A percentile compares a stretch with the other conserved stretches of the same genome.
These are phyloP conservation scores for Beta corolliflora DNA, from an alignment of 179 eudicot genomes.

Conservation along the genomic window DNA sequence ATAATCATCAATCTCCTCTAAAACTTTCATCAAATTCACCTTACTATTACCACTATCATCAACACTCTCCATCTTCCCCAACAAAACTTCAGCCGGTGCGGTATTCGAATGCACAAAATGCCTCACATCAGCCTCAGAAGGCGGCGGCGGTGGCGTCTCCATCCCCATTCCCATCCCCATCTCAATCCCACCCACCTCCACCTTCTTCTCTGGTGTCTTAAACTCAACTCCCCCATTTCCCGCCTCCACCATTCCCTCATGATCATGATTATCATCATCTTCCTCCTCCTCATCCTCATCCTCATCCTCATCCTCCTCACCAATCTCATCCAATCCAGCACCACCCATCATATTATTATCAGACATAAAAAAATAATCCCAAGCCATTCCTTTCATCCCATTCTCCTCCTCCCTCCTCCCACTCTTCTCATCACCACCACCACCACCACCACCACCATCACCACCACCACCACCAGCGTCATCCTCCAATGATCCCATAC, in stretches of 20 bases:
- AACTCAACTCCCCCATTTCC: slow-evolving; percentile 40
- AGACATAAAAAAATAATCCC: slow-evolving; percentile 79
- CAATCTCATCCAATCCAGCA: slow-evolving; percentile 42
- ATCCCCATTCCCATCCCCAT: slow-evolving; percentile 35
- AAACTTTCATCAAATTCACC: slow-evolving; percentile 72
- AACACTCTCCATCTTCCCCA: slow-evolving; percentile 28
- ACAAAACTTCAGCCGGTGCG: slow-evolving; percentile 60
- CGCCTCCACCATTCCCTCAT: slow-evolving; percentile 26
- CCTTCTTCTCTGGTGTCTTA: slow-evolving; percentile 67
- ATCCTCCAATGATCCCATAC: slow-evolving; percentile 48
- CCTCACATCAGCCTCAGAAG: slow-evolving; percentile 27
- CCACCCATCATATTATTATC: slow-evolving; percentile 41
- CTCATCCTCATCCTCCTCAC: slow-evolving; percentile 42
- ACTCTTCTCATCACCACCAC: slow-evolving; percentile 6
- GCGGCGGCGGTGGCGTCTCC: slow-evolving; percentile 36
- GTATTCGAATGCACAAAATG: slow-evolving; percentile 84
- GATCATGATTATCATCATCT: slow-evolving; percentile 44
- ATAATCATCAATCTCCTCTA: slow-evolving; percentile 78
- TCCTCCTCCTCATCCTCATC: slow-evolving; percentile 45
- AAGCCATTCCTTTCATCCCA: slow-evolving; percentile 52
- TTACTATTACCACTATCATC: slow-evolving; percentile 34
- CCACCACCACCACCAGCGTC: slow-evolving; percentile 31
- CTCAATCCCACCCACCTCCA: slow-evolving; percentile 39
- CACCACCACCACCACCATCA: background rate
- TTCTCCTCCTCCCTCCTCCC: slow-evolving; percentile 16